phyloP scores from a whole-genome alignment of 2,329 filamentous ascomycete genomes.

The Colletotrichum sp. region DNA sequence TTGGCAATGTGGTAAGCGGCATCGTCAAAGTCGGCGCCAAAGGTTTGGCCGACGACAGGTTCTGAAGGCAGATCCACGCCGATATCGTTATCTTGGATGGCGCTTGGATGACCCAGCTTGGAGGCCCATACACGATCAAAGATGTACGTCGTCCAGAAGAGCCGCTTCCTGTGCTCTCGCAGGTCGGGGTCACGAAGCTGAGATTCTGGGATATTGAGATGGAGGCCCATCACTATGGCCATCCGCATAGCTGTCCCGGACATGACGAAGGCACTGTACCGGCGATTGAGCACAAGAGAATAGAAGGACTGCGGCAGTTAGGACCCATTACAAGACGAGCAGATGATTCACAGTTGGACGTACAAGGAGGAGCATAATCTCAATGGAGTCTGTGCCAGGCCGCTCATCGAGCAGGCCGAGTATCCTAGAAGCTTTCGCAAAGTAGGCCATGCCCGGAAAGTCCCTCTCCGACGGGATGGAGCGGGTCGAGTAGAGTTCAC shows the following conservation, averaged over 20 bases:
- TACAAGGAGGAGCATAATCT: constrained; percentile 48
- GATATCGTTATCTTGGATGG: constrained; percentile 53
- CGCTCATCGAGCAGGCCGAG: constrained; percentile 45
- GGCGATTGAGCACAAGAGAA: constrained; percentile 46
- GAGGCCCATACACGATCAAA: constrained; percentile 53
- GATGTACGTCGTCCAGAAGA: constrained; percentile 49
- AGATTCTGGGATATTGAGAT: constrained; percentile 28
- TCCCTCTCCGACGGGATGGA: constrained; percentile 32
- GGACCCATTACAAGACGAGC: neutral
- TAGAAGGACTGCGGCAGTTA: constrained; percentile 41
- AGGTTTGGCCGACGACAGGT: neutral
- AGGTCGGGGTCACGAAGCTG: constrained; percentile 39
- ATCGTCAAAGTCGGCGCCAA: constrained; percentile 32
- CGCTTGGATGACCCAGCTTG: constrained; percentile 51
- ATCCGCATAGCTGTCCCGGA: constrained; percentile 49
- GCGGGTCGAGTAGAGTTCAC: constrained; percentile 48
- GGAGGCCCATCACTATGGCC: constrained; percentile 32
- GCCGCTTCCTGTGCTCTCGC: constrained; percentile 42
- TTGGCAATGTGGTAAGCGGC: constrained; percentile 35
- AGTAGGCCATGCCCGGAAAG: constrained; percentile 49
- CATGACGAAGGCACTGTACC: constrained; percentile 46
- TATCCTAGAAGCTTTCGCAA: constrained; percentile 41
- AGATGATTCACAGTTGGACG: constrained; percentile 10
- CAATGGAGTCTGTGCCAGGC: constrained; percentile 46
- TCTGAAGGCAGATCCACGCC: constrained; percentile 45